Base-by-base conservation (phyloP, 1,139 yeast genomes). In the Hansenula anomala region DNA sequence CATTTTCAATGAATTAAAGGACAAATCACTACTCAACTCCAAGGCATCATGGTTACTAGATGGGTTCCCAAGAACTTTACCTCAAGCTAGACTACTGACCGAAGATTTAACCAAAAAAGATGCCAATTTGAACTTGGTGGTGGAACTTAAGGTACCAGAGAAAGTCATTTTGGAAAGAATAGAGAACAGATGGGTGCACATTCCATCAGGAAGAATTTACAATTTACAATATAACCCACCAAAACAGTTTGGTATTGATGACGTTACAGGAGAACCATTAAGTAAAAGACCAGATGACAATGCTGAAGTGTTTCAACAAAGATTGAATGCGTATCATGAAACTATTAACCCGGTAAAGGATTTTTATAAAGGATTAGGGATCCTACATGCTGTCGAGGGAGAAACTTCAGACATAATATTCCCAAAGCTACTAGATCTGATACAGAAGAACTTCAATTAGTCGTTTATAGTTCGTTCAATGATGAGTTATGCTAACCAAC, bases 211-310 rank as follows among this genome's bases (percentile, higher is more conserved):
- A 0, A 67, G 97, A 46, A 83, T 89, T 2, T 90, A 90, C 59
- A 90, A 85, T 56, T 59, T 86, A 46, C 81, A 87, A 43, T 90
- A 87, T 61, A 88, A 86, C 52, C 97, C 97, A 4, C 97, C 97
- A 3, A 82, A 81, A 50, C 73, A 71, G 2, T 78, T 89, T 0
- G 94, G 87, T 37, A 71, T 64, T 44, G 97, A 90, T 56, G 97
- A 90, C 56, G 56, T 88, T 3, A 90, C 97, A 0, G 96, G 96
- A 0, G 97, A 90, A 55, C 81, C 87, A 1, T 66, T 90, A 42
- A 63, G 74, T 25, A 86, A 88, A 60, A 71, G 97, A 41, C 71
- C 79, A 0, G 97, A 90, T 54, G 97, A 90, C 56, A 85, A 80
- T 33, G 72, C 73, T 3, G 82, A 71, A 45, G 83, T 83, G 1